phyloP scores from a whole-genome alignment of 1,284 basidiomycete species.

The Ceratobasidium sp. region DNA sequence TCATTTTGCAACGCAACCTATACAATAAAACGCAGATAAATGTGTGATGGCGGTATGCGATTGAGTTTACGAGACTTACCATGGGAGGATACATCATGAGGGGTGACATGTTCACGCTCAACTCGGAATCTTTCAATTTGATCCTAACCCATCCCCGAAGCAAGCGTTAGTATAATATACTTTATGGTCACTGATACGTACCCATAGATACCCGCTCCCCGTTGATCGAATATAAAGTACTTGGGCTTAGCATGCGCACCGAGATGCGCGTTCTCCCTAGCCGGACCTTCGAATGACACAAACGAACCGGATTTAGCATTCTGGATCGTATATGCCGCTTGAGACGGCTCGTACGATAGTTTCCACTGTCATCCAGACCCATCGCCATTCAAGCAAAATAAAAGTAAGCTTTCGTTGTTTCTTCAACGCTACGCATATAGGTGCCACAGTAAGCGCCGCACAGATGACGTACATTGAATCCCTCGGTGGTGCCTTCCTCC shows the following conservation, averaged over 20 bases:
- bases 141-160: not conserved
- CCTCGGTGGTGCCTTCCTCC: constrained; percentile 25
- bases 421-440: too few species aligned
- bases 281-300: constrained; percentile 30
- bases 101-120: not conserved
- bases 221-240: constrained; percentile 6
- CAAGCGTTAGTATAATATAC: not conserved
- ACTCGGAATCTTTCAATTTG: not conserved
- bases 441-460: not conserved
- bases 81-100: constrained; percentile 39
- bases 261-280: constrained; percentile 23
- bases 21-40: not conserved
- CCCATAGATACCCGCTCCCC: not conserved
- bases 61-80: not conserved
- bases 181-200: not conserved
- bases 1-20: constrained; percentile 25
- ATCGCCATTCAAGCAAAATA: too few species aligned
- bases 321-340: constrained; percentile 19
- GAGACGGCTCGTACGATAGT: constrained; percentile 13
- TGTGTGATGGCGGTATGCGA: not conserved
- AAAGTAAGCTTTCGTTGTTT: too few species aligned
- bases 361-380: constrained; percentile 14
- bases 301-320: constrained; percentile 10
- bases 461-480: constrained; percentile 34
- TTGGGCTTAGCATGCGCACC: constrained; percentile 27